A percentile compares a stretch with the other conserved stretches of the same genome.
Evolutionary conservation across 2,329 filamentous ascomycete genomes (phyloP).

Genomic region (Chalara sp.): DNA sequence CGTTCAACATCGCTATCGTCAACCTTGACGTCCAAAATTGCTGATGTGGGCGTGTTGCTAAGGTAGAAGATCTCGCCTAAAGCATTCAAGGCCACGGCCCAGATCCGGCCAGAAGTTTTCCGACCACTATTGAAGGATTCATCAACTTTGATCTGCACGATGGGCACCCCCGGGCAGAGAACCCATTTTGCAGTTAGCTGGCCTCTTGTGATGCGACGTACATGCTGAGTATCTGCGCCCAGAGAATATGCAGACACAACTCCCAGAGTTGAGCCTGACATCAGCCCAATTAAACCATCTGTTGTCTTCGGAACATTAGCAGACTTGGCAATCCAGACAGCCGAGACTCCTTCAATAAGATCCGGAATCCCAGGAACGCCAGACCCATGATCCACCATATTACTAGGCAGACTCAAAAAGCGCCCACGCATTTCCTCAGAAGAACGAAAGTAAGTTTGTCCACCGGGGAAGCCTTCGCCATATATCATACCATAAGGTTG

Average conservation of each 20-base stretch:
- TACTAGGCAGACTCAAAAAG: slow-evolving; percentile 59
- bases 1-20: slow-evolving; percentile 50
- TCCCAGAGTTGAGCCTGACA: slow-evolving; percentile 78
- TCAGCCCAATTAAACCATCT: slow-evolving; percentile 70
- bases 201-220: slow-evolving; percentile 59
- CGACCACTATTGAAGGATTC: slow-evolving; percentile 71
- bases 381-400: slow-evolving; percentile 53
- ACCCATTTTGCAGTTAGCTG: slow-evolving; percentile 86
- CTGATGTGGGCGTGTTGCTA: slow-evolving; percentile 57
- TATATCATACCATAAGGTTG: slow-evolving; percentile 76
- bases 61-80: slow-evolving; percentile 88
- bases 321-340: slow-evolving; percentile 88
- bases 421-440: slow-evolving; percentile 69
- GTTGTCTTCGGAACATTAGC: slow-evolving; percentile 63
- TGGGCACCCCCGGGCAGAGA: slow-evolving; percentile 85
- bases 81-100: slow-evolving; percentile 91
- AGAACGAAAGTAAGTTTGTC: slow-evolving; percentile 71
- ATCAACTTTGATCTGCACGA: slow-evolving; percentile 77
- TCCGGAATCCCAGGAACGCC: slow-evolving; percentile 74
- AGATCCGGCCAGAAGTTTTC: slow-evolving; percentile 64
- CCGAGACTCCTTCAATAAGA: slow-evolving; percentile 63
- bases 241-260: slow-evolving; percentile 78
- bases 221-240: slow-evolving; percentile 47
- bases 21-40: slow-evolving; percentile 37
- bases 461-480: slow-evolving; percentile 81